Conservation (phyloP, 1,284 basidiomycete genomes). For the Sporisorium scitamineum region DNA sequence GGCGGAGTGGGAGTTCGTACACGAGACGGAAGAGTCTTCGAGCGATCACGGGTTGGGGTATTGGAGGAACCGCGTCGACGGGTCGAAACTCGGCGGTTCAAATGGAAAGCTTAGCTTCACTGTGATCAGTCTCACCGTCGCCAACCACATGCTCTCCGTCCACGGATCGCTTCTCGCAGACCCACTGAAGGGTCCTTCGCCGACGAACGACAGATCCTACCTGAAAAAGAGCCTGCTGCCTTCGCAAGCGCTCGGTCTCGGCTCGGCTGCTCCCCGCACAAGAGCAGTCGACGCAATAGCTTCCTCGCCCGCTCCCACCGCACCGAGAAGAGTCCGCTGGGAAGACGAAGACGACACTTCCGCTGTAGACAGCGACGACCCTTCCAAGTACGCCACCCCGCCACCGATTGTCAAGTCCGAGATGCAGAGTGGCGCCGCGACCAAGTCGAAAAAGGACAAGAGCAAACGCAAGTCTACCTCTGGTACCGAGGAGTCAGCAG, state of each 20-base stretch:
- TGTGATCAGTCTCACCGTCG: constrained; percentile 90
- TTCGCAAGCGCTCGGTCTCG: constrained; percentile 34
- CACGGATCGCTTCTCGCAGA: constrained; percentile 88
- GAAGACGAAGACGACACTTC: constrained; percentile 32
- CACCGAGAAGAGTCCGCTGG: constrained; percentile 41
- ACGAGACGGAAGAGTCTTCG: constrained; percentile 71
- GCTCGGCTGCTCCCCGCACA: not conserved
- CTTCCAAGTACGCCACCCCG: constrained; percentile 11
- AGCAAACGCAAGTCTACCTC: constrained; percentile 28
- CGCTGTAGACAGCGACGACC: constrained; percentile 15
- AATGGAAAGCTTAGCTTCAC: constrained; percentile 84
- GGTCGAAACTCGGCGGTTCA: constrained; percentile 78
- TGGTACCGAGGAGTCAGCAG: not conserved
- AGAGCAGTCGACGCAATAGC: not conserved
- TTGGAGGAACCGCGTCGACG: constrained; percentile 84
- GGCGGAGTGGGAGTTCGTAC: constrained; percentile 87
- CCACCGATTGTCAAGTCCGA: constrained; percentile 14
- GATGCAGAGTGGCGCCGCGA: not conserved
- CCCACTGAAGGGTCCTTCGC: constrained; percentile 77
- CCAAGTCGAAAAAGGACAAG: constrained; percentile 2
- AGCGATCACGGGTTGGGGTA: constrained; percentile 73
- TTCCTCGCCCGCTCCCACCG: not conserved
- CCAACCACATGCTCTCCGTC: constrained; percentile 94
- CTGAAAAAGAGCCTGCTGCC: constrained; percentile 47
- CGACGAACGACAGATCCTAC: constrained; percentile 41